Conservation (phyloP, 1,284 basidiomycete species). For the Inonotus obliquus region DNA sequence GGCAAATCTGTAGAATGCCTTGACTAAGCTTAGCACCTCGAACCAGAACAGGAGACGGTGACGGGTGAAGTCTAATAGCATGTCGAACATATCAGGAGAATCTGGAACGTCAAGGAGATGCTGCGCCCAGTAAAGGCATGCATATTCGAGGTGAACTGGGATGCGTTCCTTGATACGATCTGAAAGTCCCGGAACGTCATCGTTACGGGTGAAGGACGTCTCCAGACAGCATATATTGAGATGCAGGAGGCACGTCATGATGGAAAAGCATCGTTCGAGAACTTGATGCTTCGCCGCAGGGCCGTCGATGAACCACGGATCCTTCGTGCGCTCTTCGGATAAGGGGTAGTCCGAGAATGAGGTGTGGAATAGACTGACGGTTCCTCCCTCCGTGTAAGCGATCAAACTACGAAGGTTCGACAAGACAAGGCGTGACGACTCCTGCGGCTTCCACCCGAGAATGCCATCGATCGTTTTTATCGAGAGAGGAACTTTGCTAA, state of each 20-base stretch:
- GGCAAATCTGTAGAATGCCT: conserved; percentile 1
- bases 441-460: background rate
- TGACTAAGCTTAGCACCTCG: conserved; percentile 22
- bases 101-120: conserved; percentile 4
- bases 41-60: conserved; percentile 15
- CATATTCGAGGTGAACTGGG: background rate
- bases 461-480: background rate
- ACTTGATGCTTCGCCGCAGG: background rate
- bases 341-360: conserved; percentile 5
- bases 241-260: background rate
- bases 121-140: conserved; percentile 3
- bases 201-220: background rate
- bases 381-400: background rate
- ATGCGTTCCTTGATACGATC: background rate
- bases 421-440: background rate
- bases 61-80: conserved; percentile 18
- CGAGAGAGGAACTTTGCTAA: background rate
- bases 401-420: background rate
- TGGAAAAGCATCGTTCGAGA: background rate
- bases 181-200: background rate
- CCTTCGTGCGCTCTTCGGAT: background rate
- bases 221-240: conserved; percentile 8
- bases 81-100: background rate
- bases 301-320: background rate
- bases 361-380: background rate